These are phyloP conservation scores for Fusarium coffeatum DNA, from an alignment of 2,329 filamentous ascomycete genomes.

Conservation along the genomic window DNA sequence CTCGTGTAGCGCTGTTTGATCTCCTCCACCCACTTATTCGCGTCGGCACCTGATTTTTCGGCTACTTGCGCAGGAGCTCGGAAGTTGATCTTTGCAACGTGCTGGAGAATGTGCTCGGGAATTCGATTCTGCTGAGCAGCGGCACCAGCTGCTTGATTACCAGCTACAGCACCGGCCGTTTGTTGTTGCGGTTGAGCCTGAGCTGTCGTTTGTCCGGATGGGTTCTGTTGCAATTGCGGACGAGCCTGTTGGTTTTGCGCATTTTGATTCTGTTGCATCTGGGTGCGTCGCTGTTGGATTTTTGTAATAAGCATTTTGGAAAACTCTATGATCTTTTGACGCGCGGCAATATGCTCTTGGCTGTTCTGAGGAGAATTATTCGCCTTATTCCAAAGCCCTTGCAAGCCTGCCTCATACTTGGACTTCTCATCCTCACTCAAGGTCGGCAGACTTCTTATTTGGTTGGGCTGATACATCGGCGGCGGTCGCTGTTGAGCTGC, in stretches of 20 bases:
- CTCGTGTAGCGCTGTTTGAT: conserved; percentile 60
- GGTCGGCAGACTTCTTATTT: conserved; percentile 62
- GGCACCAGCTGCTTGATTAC: conserved; percentile 28
- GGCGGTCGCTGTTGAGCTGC: conserved; percentile 45
- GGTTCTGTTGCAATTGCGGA: conserved; percentile 37
- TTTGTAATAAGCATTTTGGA: conserved; percentile 67
- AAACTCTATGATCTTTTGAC: conserved; percentile 70
- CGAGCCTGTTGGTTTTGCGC: conserved; percentile 45
- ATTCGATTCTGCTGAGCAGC: conserved; percentile 50
- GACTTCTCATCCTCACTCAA: conserved; percentile 66
- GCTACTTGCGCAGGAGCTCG: conserved; percentile 56
- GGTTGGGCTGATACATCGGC: conserved; percentile 63
- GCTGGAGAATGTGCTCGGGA: conserved; percentile 59
- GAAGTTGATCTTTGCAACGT: conserved; percentile 62
- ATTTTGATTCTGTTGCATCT: conserved; percentile 46
- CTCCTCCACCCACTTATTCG: conserved; percentile 62
- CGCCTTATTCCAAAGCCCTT: conserved; percentile 64
- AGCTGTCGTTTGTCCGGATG: conserved; percentile 31
- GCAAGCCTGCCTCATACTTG: conserved; percentile 69
- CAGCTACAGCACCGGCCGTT: conserved; percentile 13
- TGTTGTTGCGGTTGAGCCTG: conserved; percentile 41
- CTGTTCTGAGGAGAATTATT: conserved; percentile 62
- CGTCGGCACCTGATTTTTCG: conserved; percentile 57
- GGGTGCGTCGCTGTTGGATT: conserved; percentile 56
- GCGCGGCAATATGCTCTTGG: conserved; percentile 61